These are phyloP conservation scores for Venturiaceae sp. DNA, from an alignment of 2,329 filamentous ascomycete species.

Conservation along the genomic window DNA sequence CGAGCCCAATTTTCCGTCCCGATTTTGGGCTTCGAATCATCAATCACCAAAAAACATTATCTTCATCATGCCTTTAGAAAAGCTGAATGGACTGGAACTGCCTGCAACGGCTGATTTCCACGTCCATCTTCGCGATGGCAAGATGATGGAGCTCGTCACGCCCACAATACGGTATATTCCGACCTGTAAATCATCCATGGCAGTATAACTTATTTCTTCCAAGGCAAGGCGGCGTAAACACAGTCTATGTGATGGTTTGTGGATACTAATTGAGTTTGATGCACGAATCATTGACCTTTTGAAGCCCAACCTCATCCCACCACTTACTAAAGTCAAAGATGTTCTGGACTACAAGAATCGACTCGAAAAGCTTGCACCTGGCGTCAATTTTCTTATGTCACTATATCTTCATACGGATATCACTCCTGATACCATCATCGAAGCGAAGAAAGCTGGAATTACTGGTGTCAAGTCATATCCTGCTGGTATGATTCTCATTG, in stretches of 20 bases:
- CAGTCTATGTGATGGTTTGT: constrained; percentile 43
- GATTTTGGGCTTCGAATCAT: neutral
- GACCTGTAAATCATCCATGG: neutral
- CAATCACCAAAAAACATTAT: neutral
- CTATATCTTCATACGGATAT: constrained; percentile 40
- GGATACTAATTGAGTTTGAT: neutral
- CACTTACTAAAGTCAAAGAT: constrained; percentile 38
- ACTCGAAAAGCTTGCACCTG: constrained; percentile 34
- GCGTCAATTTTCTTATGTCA: constrained; percentile 42
- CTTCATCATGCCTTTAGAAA: constrained; percentile 25
- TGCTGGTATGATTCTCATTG: constrained; percentile 26
- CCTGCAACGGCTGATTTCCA: constrained; percentile 40
- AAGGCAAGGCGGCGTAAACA: constrained; percentile 38
- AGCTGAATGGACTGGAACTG: constrained; percentile 33
- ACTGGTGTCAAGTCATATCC: constrained; percentile 63
- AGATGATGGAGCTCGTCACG: constrained; percentile 41
- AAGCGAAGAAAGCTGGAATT: constrained; percentile 65
- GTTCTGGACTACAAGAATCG: constrained; percentile 35
- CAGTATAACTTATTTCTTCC: neutral
- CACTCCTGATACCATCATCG: constrained; percentile 48
- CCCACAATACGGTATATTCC: constrained; percentile 32
- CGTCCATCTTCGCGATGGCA: constrained; percentile 42
- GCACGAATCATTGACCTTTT: constrained; percentile 2
- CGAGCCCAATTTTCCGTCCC: neutral
- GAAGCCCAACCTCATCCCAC: constrained; percentile 41